phyloP scores from a whole-genome alignment of 345 rosid species.

The Brassica incana region DNA sequence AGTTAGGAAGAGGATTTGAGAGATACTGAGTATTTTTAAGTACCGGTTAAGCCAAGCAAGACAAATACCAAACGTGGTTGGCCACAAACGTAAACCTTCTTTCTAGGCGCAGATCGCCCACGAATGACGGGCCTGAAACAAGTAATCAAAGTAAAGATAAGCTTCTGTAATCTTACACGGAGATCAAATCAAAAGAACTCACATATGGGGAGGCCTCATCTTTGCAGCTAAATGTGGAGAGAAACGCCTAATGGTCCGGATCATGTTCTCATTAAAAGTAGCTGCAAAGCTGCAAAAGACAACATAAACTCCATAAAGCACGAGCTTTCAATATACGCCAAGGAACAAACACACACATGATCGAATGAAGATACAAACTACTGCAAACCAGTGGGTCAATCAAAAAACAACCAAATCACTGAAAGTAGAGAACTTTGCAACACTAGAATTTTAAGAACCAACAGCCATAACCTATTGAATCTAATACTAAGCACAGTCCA shows the following conservation, averaged over 20 bases:
- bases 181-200: constrained; percentile 31
- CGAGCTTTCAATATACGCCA: neutral
- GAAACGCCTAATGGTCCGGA: constrained; percentile 80
- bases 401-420: neutral
- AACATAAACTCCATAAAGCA: neutral
- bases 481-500: neutral
- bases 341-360: neutral
- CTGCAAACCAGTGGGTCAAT: neutral
- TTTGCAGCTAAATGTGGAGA: constrained; percentile 96
- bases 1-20: neutral
- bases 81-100: constrained; percentile 41
- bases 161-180: neutral
- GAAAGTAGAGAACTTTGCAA: neutral
- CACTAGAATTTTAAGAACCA: neutral
- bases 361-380: neutral
- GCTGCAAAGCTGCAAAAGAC: constrained; percentile 74
- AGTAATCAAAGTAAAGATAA: neutral
- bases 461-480: neutral
- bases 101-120: constrained; percentile 37
- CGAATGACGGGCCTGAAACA: constrained; percentile 43
- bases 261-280: constrained; percentile 80
- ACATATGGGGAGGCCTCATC: constrained; percentile 96
- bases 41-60: constrained; percentile 38
- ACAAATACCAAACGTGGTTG: constrained; percentile 40
- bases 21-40: neutral